Evolutionary conservation across 805 yeast genomes (phyloP).

Genomic region (Yamadazyma kitorensis): DNA sequence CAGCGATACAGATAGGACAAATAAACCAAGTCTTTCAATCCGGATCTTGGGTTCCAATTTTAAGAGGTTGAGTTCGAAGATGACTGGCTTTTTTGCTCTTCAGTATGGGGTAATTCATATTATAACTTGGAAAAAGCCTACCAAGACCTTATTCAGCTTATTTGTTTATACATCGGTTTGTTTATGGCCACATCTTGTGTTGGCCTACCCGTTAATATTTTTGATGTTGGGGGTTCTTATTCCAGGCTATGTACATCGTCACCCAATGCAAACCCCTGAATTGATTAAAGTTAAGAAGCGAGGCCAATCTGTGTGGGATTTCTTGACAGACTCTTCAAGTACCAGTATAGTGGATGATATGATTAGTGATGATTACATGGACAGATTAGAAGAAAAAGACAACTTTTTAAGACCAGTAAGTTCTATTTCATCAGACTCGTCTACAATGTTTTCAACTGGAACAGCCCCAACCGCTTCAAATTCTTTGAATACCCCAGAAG

Average conservation of each 20-base stretch:
- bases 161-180: conserved; percentile 65
- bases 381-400: conserved; percentile 10
- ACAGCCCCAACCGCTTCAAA: conserved; percentile 6
- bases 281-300: conserved; percentile 44
- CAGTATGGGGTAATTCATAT: conserved; percentile 62
- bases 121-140: conserved; percentile 73
- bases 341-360: conserved; percentile 32
- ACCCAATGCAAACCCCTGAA: conserved; percentile 53
- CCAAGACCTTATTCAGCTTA: conserved; percentile 60
- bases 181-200: conserved; percentile 64
- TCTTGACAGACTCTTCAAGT: conserved; percentile 28
- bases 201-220: conserved; percentile 60
- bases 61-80: conserved; percentile 51
- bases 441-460: conserved; percentile 10
- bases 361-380: conserved; percentile 19
- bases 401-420: conserved; percentile 9
- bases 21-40: conserved; percentile 56
- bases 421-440: conserved; percentile 16
- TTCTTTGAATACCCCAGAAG: conserved; percentile 11
- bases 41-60: conserved; percentile 55
- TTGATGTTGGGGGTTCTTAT: conserved; percentile 58
- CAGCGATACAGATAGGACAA: conserved; percentile 42
- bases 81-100: conserved; percentile 54
- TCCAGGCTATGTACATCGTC: conserved; percentile 68
- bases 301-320: conserved; percentile 53